phyloP scores from a whole-genome alignment of 1,284 basidiomycete genomes.

The Ceratobasidium sp. region DNA sequence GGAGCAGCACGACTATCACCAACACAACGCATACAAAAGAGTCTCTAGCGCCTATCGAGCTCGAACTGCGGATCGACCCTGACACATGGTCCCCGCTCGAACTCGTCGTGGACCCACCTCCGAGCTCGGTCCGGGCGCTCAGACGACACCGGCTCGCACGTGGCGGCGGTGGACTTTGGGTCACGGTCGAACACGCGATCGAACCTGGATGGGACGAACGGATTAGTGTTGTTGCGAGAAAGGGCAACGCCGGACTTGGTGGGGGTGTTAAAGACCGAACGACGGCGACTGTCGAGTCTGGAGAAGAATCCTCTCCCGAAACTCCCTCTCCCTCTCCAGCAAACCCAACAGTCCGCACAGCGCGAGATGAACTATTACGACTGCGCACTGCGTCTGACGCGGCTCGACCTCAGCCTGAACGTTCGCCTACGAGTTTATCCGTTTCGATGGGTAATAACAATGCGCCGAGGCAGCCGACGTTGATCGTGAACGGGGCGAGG shows the following conservation, averaged over 20 bases:
- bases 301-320: slow-evolving; percentile 17
- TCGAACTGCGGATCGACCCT: slow-evolving; percentile 93
- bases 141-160: slow-evolving; percentile 88
- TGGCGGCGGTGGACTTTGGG: slow-evolving; percentile 95
- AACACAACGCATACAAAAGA: not conserved
- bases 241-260: slow-evolving; percentile 66
- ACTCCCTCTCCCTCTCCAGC: not conserved
- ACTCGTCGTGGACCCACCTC: slow-evolving; percentile 94
- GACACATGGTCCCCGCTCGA: slow-evolving; percentile 93
- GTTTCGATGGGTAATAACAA: not conserved
- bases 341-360: slow-evolving; percentile 59
- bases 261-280: slow-evolving; percentile 57
- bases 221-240: slow-evolving; percentile 79
- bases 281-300: not conserved
- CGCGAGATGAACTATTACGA: slow-evolving; percentile 25
- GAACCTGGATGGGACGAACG: slow-evolving; percentile 71
- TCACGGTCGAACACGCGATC: slow-evolving; percentile 88
- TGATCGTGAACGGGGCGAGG: slow-evolving; percentile 89
- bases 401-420: not conserved
- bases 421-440: slow-evolving; percentile 8
- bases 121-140: slow-evolving; percentile 84
- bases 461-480: slow-evolving; percentile 6
- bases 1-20: slow-evolving; percentile 49
- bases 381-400: slow-evolving; percentile 14
- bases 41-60: slow-evolving; percentile 76